Evolutionary conservation across 2,329 filamentous ascomycete species (phyloP).

Genomic region (Paracamarosporium sp.): DNA sequence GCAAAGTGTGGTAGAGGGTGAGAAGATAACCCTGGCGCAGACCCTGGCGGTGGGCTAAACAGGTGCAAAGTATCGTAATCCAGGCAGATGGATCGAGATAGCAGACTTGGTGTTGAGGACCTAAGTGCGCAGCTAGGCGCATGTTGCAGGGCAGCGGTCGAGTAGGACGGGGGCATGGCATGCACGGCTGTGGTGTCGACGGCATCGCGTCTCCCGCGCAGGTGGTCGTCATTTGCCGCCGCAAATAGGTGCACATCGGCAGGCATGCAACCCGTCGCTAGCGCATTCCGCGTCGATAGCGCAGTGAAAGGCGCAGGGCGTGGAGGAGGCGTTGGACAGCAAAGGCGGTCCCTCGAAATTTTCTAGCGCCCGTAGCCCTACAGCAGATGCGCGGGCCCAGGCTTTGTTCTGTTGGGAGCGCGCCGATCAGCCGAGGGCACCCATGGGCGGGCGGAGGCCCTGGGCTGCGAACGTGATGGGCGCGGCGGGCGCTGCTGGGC

Average conservation of each 20-base stretch:
- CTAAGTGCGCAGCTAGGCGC: background rate
- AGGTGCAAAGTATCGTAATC: too few species aligned
- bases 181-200: background rate
- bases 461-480: too few species aligned
- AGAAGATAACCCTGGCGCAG: background rate
- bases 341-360: conserved; percentile 11
- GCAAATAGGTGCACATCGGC: background rate
- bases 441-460: background rate
- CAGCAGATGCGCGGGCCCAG: conserved; percentile 5
- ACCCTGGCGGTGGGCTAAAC: background rate
- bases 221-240: background rate
- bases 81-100: conserved; percentile 1
- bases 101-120: conserved; percentile 4
- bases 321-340: background rate
- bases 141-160: background rate
- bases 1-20: background rate
- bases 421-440: conserved; percentile 11
- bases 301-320: background rate
- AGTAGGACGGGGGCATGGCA: background rate
- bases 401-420: conserved; percentile 11
- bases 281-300: background rate
- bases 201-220: background rate
- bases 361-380: conserved; percentile 6
- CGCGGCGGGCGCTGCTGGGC: too few species aligned
- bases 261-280: background rate